These are phyloP conservation scores for Phellinidium pouzarii DNA, from an alignment of 1,284 basidiomycete species.

Conservation along the genomic window DNA sequence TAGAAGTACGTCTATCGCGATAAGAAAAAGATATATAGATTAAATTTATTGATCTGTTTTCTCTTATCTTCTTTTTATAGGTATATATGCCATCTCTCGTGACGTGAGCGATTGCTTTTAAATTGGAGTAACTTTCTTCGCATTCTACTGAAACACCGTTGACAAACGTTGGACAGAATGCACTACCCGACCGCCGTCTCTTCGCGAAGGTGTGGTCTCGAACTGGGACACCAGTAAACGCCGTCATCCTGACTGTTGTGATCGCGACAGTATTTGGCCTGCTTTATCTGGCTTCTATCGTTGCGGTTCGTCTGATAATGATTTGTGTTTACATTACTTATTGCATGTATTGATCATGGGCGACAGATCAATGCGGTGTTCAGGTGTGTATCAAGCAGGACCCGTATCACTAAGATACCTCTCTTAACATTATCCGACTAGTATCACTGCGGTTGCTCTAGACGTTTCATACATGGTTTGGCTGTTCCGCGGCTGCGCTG, in stretches of 20 bases:
- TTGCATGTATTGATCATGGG: no score
- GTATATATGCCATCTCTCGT: slow-evolving; percentile 21
- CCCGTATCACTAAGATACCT: not conserved
- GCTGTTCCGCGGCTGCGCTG: not conserved
- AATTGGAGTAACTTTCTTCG: not conserved
- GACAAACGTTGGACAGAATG: slow-evolving; percentile 18
- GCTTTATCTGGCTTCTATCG: slow-evolving; percentile 22
- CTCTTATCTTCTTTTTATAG: no score
- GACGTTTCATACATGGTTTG: slow-evolving; percentile 21
- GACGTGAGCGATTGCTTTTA: slow-evolving; percentile 16
- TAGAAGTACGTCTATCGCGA: slow-evolving; percentile 17
- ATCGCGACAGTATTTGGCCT: slow-evolving; percentile 24
- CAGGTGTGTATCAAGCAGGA: slow-evolving; percentile 10
- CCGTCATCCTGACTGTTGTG: slow-evolving; percentile 22
- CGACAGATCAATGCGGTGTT: slow-evolving; percentile 23
- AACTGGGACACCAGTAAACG: slow-evolving; percentile 22
- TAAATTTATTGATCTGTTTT: not conserved
- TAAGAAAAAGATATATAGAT: not conserved
- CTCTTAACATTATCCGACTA: not conserved
- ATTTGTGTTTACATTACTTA: no score
- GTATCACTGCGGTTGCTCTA: slow-evolving; percentile 23
- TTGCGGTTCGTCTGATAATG: slow-evolving; percentile 18
- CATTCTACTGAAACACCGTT: no score
- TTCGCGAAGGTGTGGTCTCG: slow-evolving; percentile 20
- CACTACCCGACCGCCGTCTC: slow-evolving; percentile 20